phyloP scores from a whole-genome alignment of 768 basidiomycete species.

The Pleurotus pulmonarius region DNA sequence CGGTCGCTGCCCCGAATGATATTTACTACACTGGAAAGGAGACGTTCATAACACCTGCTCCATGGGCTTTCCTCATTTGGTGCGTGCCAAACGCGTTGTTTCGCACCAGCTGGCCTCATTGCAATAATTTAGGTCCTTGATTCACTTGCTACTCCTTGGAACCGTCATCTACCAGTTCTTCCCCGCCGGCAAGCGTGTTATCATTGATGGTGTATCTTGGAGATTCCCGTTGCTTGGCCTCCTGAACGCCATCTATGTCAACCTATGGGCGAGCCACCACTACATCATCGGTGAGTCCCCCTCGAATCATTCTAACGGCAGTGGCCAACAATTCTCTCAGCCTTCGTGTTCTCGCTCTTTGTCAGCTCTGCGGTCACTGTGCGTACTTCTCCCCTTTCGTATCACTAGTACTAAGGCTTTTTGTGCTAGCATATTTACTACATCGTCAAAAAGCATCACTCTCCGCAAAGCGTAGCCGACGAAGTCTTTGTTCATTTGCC shows the following conservation, averaged over 20 bases:
- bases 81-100: slow-evolving; percentile 22
- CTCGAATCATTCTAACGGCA: neutral
- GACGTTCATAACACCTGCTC: slow-evolving; percentile 93
- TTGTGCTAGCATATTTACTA: slow-evolving; percentile 84
- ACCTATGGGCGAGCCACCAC: slow-evolving; percentile 76
- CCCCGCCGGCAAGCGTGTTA: slow-evolving; percentile 65
- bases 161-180: slow-evolving; percentile 90
- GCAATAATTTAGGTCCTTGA: slow-evolving; percentile 58
- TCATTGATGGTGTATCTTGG: slow-evolving; percentile 90
- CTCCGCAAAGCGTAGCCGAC: slow-evolving; percentile 59
- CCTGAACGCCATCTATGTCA: slow-evolving; percentile 87
- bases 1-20: slow-evolving; percentile 69
- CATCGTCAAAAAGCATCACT: slow-evolving; percentile 83
- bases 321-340: slow-evolving; percentile 29
- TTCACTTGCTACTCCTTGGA: slow-evolving; percentile 88
- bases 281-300: slow-evolving; percentile 57
- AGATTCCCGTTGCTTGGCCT: slow-evolving; percentile 85
- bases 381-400: slow-evolving; percentile 16
- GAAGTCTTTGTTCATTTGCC: slow-evolving; percentile 94
- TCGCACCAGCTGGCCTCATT: neutral
- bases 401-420: slow-evolving; percentile 26
- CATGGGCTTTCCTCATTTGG: slow-evolving; percentile 93
- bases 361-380: slow-evolving; percentile 70
- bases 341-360: slow-evolving; percentile 85
- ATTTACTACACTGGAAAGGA: slow-evolving; percentile 74